phyloP scores from a whole-genome alignment of 1,284 basidiomycete genomes.

The Porodaedalea pini region DNA sequence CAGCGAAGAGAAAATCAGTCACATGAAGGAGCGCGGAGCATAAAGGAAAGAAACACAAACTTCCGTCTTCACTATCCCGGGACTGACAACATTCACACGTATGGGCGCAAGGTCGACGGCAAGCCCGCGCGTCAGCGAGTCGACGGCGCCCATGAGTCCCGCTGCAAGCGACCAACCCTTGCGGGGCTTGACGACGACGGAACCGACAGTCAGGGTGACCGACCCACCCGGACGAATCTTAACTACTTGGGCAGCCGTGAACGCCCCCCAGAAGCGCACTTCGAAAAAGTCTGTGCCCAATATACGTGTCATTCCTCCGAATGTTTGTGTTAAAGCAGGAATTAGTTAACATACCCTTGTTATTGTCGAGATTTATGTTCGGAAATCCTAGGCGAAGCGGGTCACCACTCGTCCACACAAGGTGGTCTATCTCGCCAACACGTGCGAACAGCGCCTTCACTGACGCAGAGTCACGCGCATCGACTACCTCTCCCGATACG shows the following conservation, averaged over 20 bases:
- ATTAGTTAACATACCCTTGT: slow-evolving; percentile 12
- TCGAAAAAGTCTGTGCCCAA: slow-evolving; percentile 21
- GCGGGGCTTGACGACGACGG: slow-evolving; percentile 20
- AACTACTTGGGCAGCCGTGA: slow-evolving; percentile 21
- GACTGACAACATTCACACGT: slow-evolving; percentile 24
- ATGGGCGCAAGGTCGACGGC: slow-evolving; percentile 26
- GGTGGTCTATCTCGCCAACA: slow-evolving; percentile 24
- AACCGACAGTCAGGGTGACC: slow-evolving; percentile 22
- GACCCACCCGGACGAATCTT: slow-evolving; percentile 22
- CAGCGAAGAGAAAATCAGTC: neutral
- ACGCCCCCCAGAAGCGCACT: slow-evolving; percentile 25
- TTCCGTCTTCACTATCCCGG: slow-evolving; percentile 23
- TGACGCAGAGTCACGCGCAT: slow-evolving; percentile 12
- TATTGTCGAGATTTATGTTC: slow-evolving; percentile 18
- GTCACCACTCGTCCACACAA: slow-evolving; percentile 25
- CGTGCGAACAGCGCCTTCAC: slow-evolving; percentile 20
- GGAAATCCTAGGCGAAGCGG: slow-evolving; percentile 14
- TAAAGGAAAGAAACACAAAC: slow-evolving; percentile 1
- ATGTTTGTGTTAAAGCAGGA: neutral
- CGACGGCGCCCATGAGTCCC: slow-evolving; percentile 23
- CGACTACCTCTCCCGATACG: slow-evolving; percentile 18
- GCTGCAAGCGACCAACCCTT: slow-evolving; percentile 23
- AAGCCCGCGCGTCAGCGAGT: slow-evolving; percentile 24
- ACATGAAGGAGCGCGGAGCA: neutral
- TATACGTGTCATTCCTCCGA: neutral